Percentiles rank a stretch among this genome's conserved stretches.
phyloP scores from a whole-genome alignment of 352 stramenopile genomes.

The Phytophthora uliginosa region DNA sequence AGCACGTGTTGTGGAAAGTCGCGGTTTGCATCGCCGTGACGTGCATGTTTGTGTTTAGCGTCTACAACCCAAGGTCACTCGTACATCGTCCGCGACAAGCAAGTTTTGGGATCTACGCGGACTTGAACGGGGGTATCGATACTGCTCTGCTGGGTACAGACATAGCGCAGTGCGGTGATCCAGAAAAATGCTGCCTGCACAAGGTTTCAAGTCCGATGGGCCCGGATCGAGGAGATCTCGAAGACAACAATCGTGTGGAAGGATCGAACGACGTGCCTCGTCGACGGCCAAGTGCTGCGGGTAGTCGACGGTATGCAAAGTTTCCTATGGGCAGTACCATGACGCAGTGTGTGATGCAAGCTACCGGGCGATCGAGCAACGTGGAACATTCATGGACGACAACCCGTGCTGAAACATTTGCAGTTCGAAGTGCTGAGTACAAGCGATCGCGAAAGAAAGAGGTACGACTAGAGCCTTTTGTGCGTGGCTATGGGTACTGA shows the following conservation, averaged over 20 bases:
- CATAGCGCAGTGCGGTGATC: constrained; percentile 46
- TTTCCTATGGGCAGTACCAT: constrained; percentile 72
- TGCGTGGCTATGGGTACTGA: not conserved
- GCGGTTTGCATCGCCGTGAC: constrained; percentile 67
- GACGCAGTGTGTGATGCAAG: constrained; percentile 55
- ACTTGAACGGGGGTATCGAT: constrained; percentile 22
- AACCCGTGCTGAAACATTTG: constrained; percentile 69
- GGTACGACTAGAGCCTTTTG: constrained; percentile 25
- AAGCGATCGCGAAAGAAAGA: constrained; percentile 88
- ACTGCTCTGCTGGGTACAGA: constrained; percentile 41
- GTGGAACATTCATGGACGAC: constrained; percentile 65
- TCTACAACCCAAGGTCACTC: constrained; percentile 58
- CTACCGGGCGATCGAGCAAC: constrained; percentile 57
- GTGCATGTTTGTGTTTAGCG: constrained; percentile 50
- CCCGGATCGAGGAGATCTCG: constrained; percentile 6
- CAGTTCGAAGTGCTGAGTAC: constrained; percentile 81
- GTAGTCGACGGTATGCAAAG: constrained; percentile 43
- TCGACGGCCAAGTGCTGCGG: constrained; percentile 16
- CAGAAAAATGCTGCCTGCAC: constrained; percentile 66
- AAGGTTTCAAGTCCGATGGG: constrained; percentile 25
- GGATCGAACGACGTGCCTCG: constrained; percentile 4
- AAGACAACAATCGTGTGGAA: constrained; percentile 6
- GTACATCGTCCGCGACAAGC: constrained; percentile 13
- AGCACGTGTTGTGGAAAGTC: constrained; percentile 76
- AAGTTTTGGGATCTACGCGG: constrained; percentile 16